Evolutionary conservation across 2,329 filamentous ascomycete genomes (phyloP).

Genomic region (Ascochyta pisi): DNA sequence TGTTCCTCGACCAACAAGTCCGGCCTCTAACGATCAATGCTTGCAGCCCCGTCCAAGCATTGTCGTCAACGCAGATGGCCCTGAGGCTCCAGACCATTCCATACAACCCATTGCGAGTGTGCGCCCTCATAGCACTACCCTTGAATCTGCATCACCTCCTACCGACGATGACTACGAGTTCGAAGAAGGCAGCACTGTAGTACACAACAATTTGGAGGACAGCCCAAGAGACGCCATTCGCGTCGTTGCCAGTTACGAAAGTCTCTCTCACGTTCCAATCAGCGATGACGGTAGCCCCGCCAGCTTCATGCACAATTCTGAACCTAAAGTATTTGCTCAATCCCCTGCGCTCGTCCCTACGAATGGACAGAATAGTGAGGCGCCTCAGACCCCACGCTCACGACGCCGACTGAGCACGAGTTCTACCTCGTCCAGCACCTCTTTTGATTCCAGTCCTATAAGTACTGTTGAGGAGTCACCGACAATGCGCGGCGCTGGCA

Average conservation of each 20-base stretch:
- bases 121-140: neutral
- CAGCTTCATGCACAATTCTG: slow-evolving; percentile 5
- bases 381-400: slow-evolving; percentile 42
- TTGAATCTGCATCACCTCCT: slow-evolving; percentile 2
- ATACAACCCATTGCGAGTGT: neutral
- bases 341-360: slow-evolving; percentile 30
- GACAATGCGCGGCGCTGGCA: slow-evolving; percentile 40
- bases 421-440: slow-evolving; percentile 41
- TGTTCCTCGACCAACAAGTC: neutral
- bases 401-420: slow-evolving; percentile 40
- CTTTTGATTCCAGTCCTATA: slow-evolving; percentile 42
- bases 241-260: slow-evolving; percentile 8
- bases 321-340: slow-evolving; percentile 16
- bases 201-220: slow-evolving; percentile 38
- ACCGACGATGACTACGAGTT: slow-evolving; percentile 40
- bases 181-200: slow-evolving; percentile 45
- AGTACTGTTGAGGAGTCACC: slow-evolving; percentile 46
- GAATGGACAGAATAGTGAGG: slow-evolving; percentile 26
- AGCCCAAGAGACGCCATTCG: slow-evolving; percentile 6
- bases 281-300: slow-evolving; percentile 8
- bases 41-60: slow-evolving; percentile 4
- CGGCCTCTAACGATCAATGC: neutral
- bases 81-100: neutral
- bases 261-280: slow-evolving; percentile 1
- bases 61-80: slow-evolving; percentile 1